Base-by-base conservation (phyloP, 768 basidiomycete species). In the Pilatotrama ljubarskyi region DNA sequence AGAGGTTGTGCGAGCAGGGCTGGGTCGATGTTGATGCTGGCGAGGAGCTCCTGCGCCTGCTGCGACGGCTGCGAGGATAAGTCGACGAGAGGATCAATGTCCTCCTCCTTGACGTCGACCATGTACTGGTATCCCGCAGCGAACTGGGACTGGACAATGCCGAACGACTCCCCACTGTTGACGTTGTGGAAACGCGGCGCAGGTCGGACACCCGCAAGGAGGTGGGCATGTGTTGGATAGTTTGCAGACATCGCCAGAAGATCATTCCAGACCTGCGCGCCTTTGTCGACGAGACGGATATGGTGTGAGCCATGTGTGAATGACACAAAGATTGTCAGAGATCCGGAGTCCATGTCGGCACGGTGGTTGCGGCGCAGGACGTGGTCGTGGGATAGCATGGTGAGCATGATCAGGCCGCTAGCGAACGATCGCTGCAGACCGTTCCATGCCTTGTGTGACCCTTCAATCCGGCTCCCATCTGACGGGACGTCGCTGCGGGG, bases 371-470 rank as follows among this genome's bases (percentile, higher is more conserved):
- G 51, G 1, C 62, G 63, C 5, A 67, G 62, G 2, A 72, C 64
- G 35, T 65, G 66, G 53, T 74, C 67, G 8, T 67, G 64, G 2
- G 58, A n/a, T 0, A 73, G 66, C 0, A 52, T 41, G 0, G 38
- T 13, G 13, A 74, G 51, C 13, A 65, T 53, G 3, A 48, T 61
- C 0, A 75, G 40, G 1, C 73, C 69, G 26, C 70, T 68, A 0
- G 73, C 63, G 15, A 63, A 50, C 1, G 64, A 48, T 0, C 64
- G 50, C 49, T 65, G 61, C 0, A 74, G 25, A 1, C 51, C 26
- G 37, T 73, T 73, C 72, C 69, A 73, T 0, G 61, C 68, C 40
- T 73, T 73, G 52, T 73, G 72, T 1, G 56, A 65, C 0, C 68
- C 70, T 25, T 74, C 68, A 11, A 74, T 73, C 1, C 61, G 66